Evolutionary conservation across 2,329 filamentous ascomycete species (phyloP).

Genomic region (Sordariomycetes sp.): DNA sequence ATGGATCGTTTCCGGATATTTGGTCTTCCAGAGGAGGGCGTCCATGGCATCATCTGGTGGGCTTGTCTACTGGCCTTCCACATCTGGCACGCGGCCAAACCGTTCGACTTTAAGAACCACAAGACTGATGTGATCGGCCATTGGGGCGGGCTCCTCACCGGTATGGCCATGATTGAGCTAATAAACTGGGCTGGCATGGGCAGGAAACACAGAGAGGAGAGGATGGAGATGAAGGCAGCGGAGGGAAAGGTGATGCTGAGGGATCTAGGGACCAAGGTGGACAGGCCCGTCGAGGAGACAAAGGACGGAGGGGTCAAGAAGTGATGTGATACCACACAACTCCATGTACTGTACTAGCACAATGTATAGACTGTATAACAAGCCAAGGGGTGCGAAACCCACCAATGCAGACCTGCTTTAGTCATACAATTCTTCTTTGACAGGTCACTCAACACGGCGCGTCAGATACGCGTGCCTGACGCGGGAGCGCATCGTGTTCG

Average conservation of each 20-base stretch:
- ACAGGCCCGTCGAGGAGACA: too few species aligned
- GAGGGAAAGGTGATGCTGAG: neutral
- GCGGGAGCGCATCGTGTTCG: neutral
- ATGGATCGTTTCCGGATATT: conserved; percentile 48
- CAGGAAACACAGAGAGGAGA: neutral
- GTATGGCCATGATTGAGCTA: conserved; percentile 29
- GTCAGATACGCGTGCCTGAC: too few species aligned
- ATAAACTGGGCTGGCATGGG: conserved; percentile 11
- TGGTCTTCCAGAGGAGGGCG: conserved; percentile 46
- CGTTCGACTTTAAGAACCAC: too few species aligned
- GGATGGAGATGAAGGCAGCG: neutral
- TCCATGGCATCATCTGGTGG: conserved; percentile 45
- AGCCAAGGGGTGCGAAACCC: too few species aligned
- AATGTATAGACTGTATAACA: too few species aligned
- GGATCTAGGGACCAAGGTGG: neutral
- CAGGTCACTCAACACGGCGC: too few species aligned
- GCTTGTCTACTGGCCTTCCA: conserved; percentile 31
- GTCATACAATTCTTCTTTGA: too few species aligned
- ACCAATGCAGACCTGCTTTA: too few species aligned
- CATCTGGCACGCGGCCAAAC: conserved; percentile 32
- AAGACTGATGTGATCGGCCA: conserved; percentile 44
- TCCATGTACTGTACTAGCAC: too few species aligned
- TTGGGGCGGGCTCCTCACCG: conserved; percentile 39
- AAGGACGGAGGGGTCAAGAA: too few species aligned
- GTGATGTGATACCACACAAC: too few species aligned